These are phyloP conservation scores for Saprolegnia diclina DNA, from an alignment of 352 stramenopile species.

Conservation along the genomic window DNA sequence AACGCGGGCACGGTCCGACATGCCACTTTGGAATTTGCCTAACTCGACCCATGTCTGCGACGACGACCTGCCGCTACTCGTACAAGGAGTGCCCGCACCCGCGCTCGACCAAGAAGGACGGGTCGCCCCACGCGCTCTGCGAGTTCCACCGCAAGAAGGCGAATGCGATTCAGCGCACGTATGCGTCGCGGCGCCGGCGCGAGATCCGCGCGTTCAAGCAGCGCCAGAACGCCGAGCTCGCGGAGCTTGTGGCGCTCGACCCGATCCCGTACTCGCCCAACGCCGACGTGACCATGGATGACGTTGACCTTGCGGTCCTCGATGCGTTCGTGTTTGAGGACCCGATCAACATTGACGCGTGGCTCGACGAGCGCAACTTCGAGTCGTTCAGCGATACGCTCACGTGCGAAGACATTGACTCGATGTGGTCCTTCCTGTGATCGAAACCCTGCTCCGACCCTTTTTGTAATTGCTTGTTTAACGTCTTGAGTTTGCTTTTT, in stretches of 20 bases:
- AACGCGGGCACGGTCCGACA: background rate
- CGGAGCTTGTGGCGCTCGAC: constrained; percentile 2
- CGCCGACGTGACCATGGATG: constrained; percentile 1
- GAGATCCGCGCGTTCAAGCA: constrained; percentile 26
- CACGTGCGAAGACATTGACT: constrained; percentile 16
- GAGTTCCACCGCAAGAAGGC: constrained; percentile 54
- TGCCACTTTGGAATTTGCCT: background rate
- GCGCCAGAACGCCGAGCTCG: constrained; percentile 12
- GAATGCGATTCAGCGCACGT: constrained; percentile 50
- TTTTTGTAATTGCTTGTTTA: background rate
- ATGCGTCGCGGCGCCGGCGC: constrained; percentile 46
- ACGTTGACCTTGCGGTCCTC: background rate
- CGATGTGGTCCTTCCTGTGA: constrained; percentile 11
- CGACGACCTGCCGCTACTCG: constrained; percentile 26
- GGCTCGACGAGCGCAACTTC: constrained; percentile 2
- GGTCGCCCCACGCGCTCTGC: constrained; percentile 54
- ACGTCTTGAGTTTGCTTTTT: too few species aligned
- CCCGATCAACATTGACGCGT: background rate
- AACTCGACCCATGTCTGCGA: background rate
- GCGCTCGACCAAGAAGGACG: constrained; percentile 64
- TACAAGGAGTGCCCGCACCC: constrained; percentile 41
- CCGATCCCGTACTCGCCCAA: constrained; percentile 3
- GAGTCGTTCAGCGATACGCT: constrained; percentile 12
- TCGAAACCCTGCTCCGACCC: background rate
- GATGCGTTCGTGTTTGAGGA: constrained; percentile 10